These are phyloP conservation scores for Sparassis latifolia DNA, from an alignment of 1,284 basidiomycete species.

Conservation along the genomic window DNA sequence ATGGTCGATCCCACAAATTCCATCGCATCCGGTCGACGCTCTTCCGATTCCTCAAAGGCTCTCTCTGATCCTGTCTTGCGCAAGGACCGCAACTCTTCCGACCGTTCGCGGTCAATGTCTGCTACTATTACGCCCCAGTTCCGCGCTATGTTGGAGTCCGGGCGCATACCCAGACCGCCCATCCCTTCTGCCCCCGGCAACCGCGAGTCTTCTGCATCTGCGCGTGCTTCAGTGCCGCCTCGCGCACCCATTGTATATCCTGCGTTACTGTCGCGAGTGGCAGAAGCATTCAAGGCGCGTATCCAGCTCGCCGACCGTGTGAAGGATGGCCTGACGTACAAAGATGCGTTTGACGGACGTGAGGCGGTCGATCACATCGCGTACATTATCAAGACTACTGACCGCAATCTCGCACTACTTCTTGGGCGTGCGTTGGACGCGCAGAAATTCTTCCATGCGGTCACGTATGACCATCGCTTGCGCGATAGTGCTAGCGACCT, in stretches of 20 bases:
- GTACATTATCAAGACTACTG: slow-evolving; percentile 97
- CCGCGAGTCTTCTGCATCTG: slow-evolving; percentile 40
- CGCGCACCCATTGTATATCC: slow-evolving; percentile 86
- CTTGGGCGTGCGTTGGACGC: slow-evolving; percentile 94
- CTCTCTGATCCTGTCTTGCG: slow-evolving; percentile 39
- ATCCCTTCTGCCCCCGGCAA: slow-evolving; percentile 33
- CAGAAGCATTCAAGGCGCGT: slow-evolving; percentile 86
- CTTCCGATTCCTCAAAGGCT: slow-evolving; percentile 49
- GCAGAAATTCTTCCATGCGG: slow-evolving; percentile 99
- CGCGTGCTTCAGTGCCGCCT: slow-evolving; percentile 26
- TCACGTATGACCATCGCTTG: slow-evolving; percentile 96
- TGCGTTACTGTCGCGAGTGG: slow-evolving; percentile 89
- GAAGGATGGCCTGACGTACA: slow-evolving; percentile 96
- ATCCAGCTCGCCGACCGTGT: slow-evolving; percentile 73
- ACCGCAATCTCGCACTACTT: slow-evolving; percentile 91
- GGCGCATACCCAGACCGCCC: slow-evolving; percentile 31
- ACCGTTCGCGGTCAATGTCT: slow-evolving; percentile 72
- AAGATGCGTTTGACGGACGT: slow-evolving; percentile 93
- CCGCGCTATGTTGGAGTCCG: slow-evolving; percentile 24
- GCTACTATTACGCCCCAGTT: slow-evolving; percentile 40
- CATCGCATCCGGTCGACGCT: slow-evolving; percentile 34
- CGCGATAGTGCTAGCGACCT: slow-evolving; percentile 87
- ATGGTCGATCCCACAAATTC: slow-evolving; percentile 36
- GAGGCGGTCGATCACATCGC: slow-evolving; percentile 96
- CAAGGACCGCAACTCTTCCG: slow-evolving; percentile 52